Evolutionary conservation across 495 filamentous ascomycete genomes (phyloP).

Genomic region (Clohesyomyces aquaticus): DNA sequence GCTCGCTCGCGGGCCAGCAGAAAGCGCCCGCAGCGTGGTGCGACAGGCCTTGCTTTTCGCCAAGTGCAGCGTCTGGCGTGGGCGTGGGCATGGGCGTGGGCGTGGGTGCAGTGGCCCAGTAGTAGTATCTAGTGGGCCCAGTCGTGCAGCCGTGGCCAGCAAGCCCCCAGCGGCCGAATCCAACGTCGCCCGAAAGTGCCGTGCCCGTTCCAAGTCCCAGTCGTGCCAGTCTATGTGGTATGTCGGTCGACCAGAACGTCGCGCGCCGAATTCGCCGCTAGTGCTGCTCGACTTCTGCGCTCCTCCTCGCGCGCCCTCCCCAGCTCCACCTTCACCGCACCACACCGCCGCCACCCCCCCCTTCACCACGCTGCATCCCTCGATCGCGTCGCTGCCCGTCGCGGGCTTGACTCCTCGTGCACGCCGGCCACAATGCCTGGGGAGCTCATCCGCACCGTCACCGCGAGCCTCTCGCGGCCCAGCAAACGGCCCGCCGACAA

Average conservation of each 20-base stretch:
- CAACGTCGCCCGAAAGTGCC: not conserved
- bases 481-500: conserved; percentile 34
- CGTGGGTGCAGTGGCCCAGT: too few relatives aligned
- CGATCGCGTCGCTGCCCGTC: conserved; percentile 28
- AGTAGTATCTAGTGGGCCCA: too few relatives aligned
- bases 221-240: too few relatives aligned
- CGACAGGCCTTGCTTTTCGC: conserved; percentile 1
- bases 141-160: too few relatives aligned
- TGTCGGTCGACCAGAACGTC: too few relatives aligned
- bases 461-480: conserved; percentile 33
- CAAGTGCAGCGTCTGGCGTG: too few relatives aligned
- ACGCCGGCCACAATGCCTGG: conserved; percentile 34
- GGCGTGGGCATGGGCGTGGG: too few relatives aligned
- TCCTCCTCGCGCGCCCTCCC: too few relatives aligned
- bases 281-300: not conserved
- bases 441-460: conserved; percentile 37
- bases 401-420: conserved; percentile 15
- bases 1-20: not conserved
- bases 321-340: not conserved
- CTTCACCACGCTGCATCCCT: conserved; percentile 4
- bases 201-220: not conserved
- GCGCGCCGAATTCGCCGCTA: not conserved
- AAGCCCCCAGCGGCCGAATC: too few relatives aligned
- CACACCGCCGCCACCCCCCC: not conserved
- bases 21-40: not conserved